Conservation (phyloP, 2,329 filamentous ascomycete species). For the Achaetomium macrosporum region DNA sequence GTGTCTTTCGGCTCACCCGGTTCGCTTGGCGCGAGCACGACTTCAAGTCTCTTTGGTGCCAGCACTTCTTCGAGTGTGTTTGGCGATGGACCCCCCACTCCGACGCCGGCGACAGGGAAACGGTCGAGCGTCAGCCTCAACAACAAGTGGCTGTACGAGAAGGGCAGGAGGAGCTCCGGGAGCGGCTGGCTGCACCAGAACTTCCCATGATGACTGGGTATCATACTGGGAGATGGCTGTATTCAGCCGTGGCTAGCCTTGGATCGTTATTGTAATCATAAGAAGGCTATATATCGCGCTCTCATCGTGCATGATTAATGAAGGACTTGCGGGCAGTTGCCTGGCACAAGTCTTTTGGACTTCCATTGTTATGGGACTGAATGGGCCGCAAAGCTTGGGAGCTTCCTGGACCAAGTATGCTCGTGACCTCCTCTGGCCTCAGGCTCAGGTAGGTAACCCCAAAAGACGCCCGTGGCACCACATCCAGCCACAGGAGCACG, state of each 20-base stretch:
- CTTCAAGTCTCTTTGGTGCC: conserved; percentile 44
- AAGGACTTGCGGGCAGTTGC: neutral
- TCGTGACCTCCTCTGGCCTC: too few relatives aligned
- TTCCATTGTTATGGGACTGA: too few relatives aligned
- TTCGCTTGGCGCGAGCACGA: conserved; percentile 45
- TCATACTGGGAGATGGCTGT: neutral
- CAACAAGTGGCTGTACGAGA: conserved; percentile 93
- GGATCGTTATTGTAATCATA: neutral
- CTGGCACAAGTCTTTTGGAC: too few relatives aligned
- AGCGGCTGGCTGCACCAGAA: conserved; percentile 26
- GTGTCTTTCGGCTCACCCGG: conserved; percentile 58
- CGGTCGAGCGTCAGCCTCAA: conserved; percentile 72
- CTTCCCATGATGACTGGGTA: conserved; percentile 2
- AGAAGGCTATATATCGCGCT: neutral
- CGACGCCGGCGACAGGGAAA: conserved; percentile 62
- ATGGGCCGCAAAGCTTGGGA: too few relatives aligned
- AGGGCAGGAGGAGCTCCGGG: conserved; percentile 54
- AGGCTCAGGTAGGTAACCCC: too few relatives aligned
- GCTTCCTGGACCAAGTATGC: too few relatives aligned
- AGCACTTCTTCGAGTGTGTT: conserved; percentile 45
- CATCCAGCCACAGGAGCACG: too few relatives aligned
- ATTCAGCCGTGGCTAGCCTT: neutral
- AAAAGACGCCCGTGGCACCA: too few relatives aligned
- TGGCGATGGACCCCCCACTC: conserved; percentile 56
- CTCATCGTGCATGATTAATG: neutral